Conservation (phyloP, 176 grass and related monocot genomes). For the Zoysia pacifica region DNA sequence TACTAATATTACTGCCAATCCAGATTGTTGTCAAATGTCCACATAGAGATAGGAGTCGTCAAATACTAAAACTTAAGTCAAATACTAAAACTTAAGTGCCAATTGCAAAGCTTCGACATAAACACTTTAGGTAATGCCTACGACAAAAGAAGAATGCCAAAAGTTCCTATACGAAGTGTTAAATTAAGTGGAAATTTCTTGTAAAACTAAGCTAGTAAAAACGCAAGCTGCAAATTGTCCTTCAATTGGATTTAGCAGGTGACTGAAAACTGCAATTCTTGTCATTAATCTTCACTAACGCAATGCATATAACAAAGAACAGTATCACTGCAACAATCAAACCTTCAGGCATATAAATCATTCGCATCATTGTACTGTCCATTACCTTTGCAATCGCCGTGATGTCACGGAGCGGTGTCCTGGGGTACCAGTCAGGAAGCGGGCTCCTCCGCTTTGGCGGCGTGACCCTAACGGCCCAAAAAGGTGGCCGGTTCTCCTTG, state of each 20-base stretch:
- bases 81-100: neutral
- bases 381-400: slow-evolving; percentile 58
- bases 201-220: slow-evolving; percentile 6
- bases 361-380: neutral
- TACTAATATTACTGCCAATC: neutral
- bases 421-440: slow-evolving; percentile 76
- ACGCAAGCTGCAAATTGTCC: neutral
- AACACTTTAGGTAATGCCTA: neutral
- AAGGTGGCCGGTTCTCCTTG: slow-evolving; percentile 51
- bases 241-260: neutral
- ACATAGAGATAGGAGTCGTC: slow-evolving; percentile 1
- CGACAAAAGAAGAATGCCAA: neutral
- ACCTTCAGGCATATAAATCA: neutral
- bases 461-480: slow-evolving; percentile 37
- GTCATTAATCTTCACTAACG: neutral
- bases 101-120: too few species aligned
- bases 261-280: neutral
- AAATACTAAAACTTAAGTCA: neutral
- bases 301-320: neutral
- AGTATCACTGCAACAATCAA: neutral
- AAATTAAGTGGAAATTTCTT: neutral
- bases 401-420: slow-evolving; percentile 74
- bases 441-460: slow-evolving; percentile 53
- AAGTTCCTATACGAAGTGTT: neutral
- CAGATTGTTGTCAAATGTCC: neutral